Evolutionary conservation across 371 early-diverging fungal genomes (phyloP), one percentile per base, ranked within the genome.

Genomic region (Actinomortierella ambigua): DNA sequence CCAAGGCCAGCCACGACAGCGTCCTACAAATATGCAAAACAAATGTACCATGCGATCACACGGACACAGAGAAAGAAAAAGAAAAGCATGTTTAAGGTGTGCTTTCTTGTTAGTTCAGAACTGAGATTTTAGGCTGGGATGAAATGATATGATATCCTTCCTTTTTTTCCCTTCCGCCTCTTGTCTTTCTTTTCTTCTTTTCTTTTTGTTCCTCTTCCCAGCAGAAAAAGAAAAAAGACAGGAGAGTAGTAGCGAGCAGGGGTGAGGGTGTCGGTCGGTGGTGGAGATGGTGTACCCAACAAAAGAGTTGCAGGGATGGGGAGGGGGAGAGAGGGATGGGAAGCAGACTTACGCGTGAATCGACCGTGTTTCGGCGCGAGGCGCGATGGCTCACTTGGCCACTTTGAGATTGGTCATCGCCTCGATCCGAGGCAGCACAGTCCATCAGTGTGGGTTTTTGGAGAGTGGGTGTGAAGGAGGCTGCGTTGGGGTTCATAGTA

Each of bases 401-500:
- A 34, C 11, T 34, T 11, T 34, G 34, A 34, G 34, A 34, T 40
- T 63, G 49, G 6, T 59, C 55, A 20, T 50, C 61, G 22, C 57
- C 53, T 17, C 63, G 55, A 43, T 68, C 69, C 22, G 69, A 62
- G 41, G 59, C 63, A 23, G 63, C 69, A 52, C 63, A 62, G 50
- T 64, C 64, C 1, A 57, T 34, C 4, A 57, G 29, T 28, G 48
- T 43, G 17, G 61, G 42, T 57, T 69, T 60, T 47, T 43, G 57
- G 22, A 69, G 61, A n/a, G 61, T 64, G 14, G 69, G 69, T 13
- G 69, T 64, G 47, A 69, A 64, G 4, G 69, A 51, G 41, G 69
- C 69, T 3, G 69, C 69, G 34, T 56, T 41, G 29, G 69, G 69
- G 28, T 69, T 69, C 69, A 69, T 69, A 47, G 64, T 69, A 24